Percentiles rank a stretch among this genome's conserved stretches.
These are phyloP conservation scores for Jatropha multifida DNA, from an alignment of 441 rosid genomes.

Conservation along the genomic window DNA sequence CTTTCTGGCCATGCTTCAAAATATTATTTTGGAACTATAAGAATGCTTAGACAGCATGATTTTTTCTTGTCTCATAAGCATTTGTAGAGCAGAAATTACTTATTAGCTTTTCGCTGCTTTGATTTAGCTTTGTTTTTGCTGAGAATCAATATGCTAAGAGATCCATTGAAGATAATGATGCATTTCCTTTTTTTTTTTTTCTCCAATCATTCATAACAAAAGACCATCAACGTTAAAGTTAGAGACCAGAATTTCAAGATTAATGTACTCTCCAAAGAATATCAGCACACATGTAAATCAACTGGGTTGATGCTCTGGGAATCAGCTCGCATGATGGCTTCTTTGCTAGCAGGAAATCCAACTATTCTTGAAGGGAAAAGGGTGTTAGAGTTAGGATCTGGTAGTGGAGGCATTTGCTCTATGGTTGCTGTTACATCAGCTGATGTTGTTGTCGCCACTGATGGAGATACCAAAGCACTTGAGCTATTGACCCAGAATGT, in stretches of 20 bases:
- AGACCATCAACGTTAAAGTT: slow-evolving; percentile 56
- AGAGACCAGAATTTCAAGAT: slow-evolving; percentile 47
- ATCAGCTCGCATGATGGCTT: slow-evolving; percentile 87
- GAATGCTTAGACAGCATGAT: neutral
- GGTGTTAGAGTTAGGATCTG: slow-evolving; percentile 81
- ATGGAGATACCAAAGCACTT: slow-evolving; percentile 64
- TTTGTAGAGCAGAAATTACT: neutral
- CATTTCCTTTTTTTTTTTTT: neutral
- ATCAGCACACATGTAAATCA: slow-evolving; percentile 87
- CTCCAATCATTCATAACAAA: neutral
- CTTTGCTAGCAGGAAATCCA: slow-evolving; percentile 70
- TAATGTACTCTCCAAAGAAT: slow-evolving; percentile 66
- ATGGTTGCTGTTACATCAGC: slow-evolving; percentile 71
- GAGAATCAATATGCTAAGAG: neutral
- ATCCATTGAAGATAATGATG: neutral
- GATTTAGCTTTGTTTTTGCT: neutral
- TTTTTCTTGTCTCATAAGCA: neutral
- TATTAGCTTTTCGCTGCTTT: neutral
- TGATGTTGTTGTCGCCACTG: slow-evolving; percentile 70
- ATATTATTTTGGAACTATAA: neutral
- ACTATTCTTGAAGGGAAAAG: slow-evolving; percentile 61
- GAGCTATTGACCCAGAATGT: slow-evolving; percentile 57
- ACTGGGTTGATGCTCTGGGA: slow-evolving; percentile 98
- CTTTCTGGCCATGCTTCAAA: neutral
- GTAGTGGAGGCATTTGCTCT: slow-evolving; percentile 84